Evolutionary conservation across 2,329 filamentous ascomycete genomes (phyloP), one percentile per base, ranked within the genome.

Genomic region (Ophiognomonia clavigignenti-juglandacearum): DNA sequence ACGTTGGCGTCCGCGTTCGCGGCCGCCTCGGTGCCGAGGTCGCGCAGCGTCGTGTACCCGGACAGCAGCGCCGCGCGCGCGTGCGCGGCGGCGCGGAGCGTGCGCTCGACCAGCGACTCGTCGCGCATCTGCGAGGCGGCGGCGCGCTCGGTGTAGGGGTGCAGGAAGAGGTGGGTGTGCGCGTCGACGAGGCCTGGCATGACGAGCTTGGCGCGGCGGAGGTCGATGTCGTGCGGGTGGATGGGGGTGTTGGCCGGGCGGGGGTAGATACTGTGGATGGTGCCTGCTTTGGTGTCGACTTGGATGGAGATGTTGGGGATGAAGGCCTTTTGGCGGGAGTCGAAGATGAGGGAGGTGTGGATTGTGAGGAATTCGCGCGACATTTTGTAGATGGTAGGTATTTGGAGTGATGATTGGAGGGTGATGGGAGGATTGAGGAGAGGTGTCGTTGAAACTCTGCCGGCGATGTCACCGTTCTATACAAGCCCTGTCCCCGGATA

Each of bases 31-130:
- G 74, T 75, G 13, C 76, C 75, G 1, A 80, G 66, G 56, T 80
- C 77, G 36, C 77, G 67, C 58, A 78, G 79, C 2, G 76, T 80
- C 0, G 77, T 83, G 63, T 75, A 82, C 6, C 78, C 79, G 0
- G 78, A 75, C 18, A 75, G 61, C 9, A 83, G 64, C 2, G 74
- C 77, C 0, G 68, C 65, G 37, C 72, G 72, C 50, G 69, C 70
- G 52, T 79, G 72, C 50, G 78, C 75, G 7, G 72, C 71, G 0
- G 73, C 72, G 16, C 78, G 72, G 39, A 82, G 69, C 20, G 73
- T 67, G 19, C 77, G 66, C 56, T 83, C 78, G 7, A 78, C 69
- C n/a, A 76, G 59, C 47, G 74, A 76, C 54, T 81, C 76, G 51
- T 82, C 76, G 29, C 77, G 72, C 61, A 79, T 75, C 56, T 82